Conservation (phyloP, 2,329 filamentous ascomycete genomes). For the Cercospora janseana region DNA sequence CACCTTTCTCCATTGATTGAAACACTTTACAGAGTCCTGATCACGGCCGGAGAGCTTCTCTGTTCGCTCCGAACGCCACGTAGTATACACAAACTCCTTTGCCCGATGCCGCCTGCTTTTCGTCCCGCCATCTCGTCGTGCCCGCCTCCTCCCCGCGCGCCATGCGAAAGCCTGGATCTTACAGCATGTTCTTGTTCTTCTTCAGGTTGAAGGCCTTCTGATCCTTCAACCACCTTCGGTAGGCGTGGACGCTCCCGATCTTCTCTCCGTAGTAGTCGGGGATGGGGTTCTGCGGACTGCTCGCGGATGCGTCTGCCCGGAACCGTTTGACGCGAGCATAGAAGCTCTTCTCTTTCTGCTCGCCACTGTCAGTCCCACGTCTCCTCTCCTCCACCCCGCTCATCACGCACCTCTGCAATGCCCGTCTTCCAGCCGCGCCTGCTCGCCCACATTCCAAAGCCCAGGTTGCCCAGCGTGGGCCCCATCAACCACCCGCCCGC, state of each 20-base stretch:
- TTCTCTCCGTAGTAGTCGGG: slow-evolving; percentile 99
- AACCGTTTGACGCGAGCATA: slow-evolving; percentile 88
- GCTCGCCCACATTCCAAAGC: slow-evolving; percentile 75
- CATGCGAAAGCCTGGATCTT: slow-evolving; percentile 26
- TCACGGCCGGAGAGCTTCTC: too few species aligned
- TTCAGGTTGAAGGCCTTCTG: slow-evolving; percentile 89
- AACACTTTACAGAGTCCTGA: too few species aligned
- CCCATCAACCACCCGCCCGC: slow-evolving; percentile 87
- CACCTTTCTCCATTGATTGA: too few species aligned
- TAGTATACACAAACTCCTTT: slow-evolving; percentile 5
- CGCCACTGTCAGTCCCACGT: slow-evolving; percentile 14
- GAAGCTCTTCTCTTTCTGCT: slow-evolving; percentile 87
- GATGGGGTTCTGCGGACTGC: slow-evolving; percentile 86
- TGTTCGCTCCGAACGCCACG: slow-evolving; percentile 1
- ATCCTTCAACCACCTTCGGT: slow-evolving; percentile 94
- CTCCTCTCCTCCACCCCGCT: neutral
- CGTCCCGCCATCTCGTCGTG: neutral
- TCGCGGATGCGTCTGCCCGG: slow-evolving; percentile 84
- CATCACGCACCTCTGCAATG: slow-evolving; percentile 62
- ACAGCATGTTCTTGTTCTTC: slow-evolving; percentile 70
- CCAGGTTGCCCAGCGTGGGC: slow-evolving; percentile 73
- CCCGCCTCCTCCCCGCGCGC: neutral
- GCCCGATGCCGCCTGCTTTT: slow-evolving; percentile 2
- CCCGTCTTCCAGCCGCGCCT: slow-evolving; percentile 59
- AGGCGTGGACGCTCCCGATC: slow-evolving; percentile 87